Evolutionary conservation across 208 protist species (phyloP).

Genomic region (Histomonas meleagridis): DNA sequence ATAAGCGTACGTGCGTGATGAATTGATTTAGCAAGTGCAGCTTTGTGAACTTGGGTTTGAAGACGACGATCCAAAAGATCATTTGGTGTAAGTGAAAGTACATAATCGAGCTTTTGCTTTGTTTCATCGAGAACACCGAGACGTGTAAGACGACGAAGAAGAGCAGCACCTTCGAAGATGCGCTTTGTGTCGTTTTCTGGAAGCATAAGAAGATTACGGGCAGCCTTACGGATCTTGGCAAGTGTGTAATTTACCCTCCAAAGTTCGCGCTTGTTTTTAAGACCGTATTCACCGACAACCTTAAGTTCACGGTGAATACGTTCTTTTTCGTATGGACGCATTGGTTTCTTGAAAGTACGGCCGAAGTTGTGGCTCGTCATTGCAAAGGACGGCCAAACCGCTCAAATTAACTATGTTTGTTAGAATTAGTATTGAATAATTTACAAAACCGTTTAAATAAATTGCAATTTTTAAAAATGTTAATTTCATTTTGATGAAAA

Average conservation of each 20-base stretch:
- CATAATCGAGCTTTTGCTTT: conserved; percentile 98
- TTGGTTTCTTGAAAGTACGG: conserved; percentile 84
- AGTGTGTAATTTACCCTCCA: conserved; percentile 93
- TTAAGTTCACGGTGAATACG: conserved; percentile 97
- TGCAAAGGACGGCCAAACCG: too few relatives aligned
- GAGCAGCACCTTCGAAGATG: conserved; percentile 89
- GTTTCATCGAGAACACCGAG: conserved; percentile 91
- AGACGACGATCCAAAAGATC: conserved; percentile 98
- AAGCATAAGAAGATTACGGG: conserved; percentile 94
- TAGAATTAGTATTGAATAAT: too few relatives aligned
- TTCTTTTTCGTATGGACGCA: conserved; percentile 98
- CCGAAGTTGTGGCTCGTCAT: conserved; percentile 63
- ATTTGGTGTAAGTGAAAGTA: conserved; percentile 87
- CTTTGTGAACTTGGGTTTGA: conserved; percentile 93
- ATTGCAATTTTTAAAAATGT: too few relatives aligned
- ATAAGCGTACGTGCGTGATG: conserved; percentile 98
- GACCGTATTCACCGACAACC: conserved; percentile 86
- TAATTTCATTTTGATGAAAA: too few relatives aligned
- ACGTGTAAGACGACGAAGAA: conserved; percentile 92
- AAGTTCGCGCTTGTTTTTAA: conserved; percentile 97
- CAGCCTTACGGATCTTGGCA: conserved; percentile 91
- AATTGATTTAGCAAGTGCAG: conserved; percentile 92
- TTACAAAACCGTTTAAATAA: too few relatives aligned
- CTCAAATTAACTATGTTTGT: too few relatives aligned
- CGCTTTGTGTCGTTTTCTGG: conserved; percentile 84